Evolutionary conservation across 192 early-diverging fungal species (phyloP), one percentile per base, ranked within the genome.

Genomic region (Coemansia sp.): DNA sequence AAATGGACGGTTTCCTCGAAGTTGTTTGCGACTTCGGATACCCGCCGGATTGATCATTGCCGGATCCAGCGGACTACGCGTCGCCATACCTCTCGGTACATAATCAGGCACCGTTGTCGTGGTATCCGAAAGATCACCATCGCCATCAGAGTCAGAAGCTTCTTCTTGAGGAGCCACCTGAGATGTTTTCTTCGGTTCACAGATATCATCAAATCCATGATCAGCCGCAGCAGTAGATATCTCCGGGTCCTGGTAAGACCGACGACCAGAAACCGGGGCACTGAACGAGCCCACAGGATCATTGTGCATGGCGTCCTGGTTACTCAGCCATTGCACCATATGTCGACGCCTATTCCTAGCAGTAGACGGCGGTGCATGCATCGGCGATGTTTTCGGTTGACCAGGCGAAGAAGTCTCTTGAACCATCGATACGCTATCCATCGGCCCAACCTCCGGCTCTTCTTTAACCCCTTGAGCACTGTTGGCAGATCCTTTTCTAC

Each of bases 251-350:
- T 48, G 45, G 45, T 1, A 10, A 54, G 36, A 11, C 36, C 36
- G 36, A 5, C 36, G 36, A 38, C 36, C 36, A 5, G 36, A 38
- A 38, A 11, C 36, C 36, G 36, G 36, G 5, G 36, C 36, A 11
- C 36, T 38, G 36, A 38, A 38, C 36, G 36, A 5, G 1, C 36
- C 36, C 10, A 3, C 42, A 45, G 42, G 42, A 30, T 36, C 32
- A 0, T 10, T 3, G 5, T 11, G 33, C 28, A 11, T 3, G 30
- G 17, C 33, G 1, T 45, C 59, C 64, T 66, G 64, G 49, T 45
- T 28, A 2, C 49, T 66, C 31, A 69, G 76, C 76, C 76, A 79
- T 45, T 79, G 71, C 50, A 73, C 76, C 76, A 69, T 70, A 7
- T 67, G 76, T 14, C 61, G 54, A 61, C 66, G 76, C 48, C 59